Percentiles rank a stretch among this genome's conserved stretches.
Conservation (phyloP, 805 yeast genomes). For the Torulaspora indica region DNA sequence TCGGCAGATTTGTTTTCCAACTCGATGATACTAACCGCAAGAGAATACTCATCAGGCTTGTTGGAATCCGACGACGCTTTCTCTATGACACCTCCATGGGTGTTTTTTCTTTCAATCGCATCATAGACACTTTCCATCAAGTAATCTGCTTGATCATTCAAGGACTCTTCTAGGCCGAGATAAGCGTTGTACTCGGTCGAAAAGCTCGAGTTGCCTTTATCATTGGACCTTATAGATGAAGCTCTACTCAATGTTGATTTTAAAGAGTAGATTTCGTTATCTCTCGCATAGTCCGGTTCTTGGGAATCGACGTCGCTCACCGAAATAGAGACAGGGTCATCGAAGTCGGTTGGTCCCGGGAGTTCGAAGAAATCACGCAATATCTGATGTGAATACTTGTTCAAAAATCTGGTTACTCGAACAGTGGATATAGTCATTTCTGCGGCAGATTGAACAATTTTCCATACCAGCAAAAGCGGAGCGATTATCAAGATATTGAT, state of each 20-base stretch:
- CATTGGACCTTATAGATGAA: slow-evolving; percentile 9
- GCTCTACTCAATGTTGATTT: slow-evolving; percentile 8
- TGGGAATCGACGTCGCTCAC: slow-evolving; percentile 2
- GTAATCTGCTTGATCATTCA: slow-evolving; percentile 58
- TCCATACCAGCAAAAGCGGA: slow-evolving; percentile 62
- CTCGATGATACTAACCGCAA: slow-evolving; percentile 18
- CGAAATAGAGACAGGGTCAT: background rate
- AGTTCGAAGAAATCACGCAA: slow-evolving; percentile 22
- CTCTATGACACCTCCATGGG: slow-evolving; percentile 20
- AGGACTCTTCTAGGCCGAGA: slow-evolving; percentile 35
- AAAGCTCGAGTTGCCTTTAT: background rate
- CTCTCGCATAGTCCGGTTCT: slow-evolving; percentile 2
- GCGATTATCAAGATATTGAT: slow-evolving; percentile 47
- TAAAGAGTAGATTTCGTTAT: slow-evolving; percentile 5
- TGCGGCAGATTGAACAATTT: slow-evolving; percentile 41
- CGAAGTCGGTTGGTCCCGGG: slow-evolving; percentile 6
- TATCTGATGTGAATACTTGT: slow-evolving; percentile 28
- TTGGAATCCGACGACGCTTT: slow-evolving; percentile 10
- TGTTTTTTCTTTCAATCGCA: slow-evolving; percentile 42
- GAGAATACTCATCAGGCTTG: slow-evolving; percentile 8
- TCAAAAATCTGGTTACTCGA: slow-evolving; percentile 34
- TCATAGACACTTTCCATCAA: slow-evolving; percentile 60
- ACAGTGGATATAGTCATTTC: slow-evolving; percentile 42
- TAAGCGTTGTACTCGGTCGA: slow-evolving; percentile 9
- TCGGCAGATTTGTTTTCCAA: slow-evolving; percentile 15